A percentile compares a stretch with the other conserved stretches of the same genome.
These are phyloP conservation scores for Aspergillus alliaceus DNA, from an alignment of 2,329 filamentous ascomycete genomes.

Conservation along the genomic window DNA sequence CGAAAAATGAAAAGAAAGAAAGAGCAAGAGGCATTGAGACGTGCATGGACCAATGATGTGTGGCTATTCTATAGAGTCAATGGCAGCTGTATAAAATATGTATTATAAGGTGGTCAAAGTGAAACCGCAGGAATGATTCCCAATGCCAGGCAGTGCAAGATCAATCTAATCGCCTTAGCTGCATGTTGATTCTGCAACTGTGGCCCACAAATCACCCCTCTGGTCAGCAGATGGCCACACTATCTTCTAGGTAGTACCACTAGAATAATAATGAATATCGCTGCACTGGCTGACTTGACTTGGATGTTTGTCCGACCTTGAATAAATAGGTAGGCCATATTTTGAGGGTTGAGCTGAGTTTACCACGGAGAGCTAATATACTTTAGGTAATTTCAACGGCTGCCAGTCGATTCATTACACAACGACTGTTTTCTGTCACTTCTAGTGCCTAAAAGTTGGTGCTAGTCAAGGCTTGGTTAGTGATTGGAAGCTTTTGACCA, in stretches of 20 bases:
- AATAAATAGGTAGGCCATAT: neutral
- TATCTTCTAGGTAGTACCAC: neutral
- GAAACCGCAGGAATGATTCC: neutral
- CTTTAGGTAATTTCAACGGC: constrained; percentile 2
- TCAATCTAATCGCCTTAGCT: neutral
- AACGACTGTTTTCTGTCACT: neutral
- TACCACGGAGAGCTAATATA: neutral
- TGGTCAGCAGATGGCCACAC: neutral
- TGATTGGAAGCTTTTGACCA: neutral
- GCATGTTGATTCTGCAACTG: neutral
- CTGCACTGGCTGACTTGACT: neutral
- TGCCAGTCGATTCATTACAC: neutral
- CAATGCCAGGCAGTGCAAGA: neutral
- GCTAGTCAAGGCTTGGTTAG: constrained; percentile 1
- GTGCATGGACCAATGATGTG: neutral
- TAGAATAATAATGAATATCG: neutral
- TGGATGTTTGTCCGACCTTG: neutral
- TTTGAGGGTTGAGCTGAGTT: neutral
- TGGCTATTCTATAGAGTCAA: neutral
- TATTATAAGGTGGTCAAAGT: neutral
- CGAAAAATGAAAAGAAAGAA: too few relatives aligned
- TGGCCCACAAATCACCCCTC: neutral
- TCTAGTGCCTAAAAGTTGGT: neutral
- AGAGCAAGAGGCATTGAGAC: neutral
- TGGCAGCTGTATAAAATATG: neutral